Conservation (phyloP, 2,329 filamentous ascomycete species). For the Trichocomaceae sp. region DNA sequence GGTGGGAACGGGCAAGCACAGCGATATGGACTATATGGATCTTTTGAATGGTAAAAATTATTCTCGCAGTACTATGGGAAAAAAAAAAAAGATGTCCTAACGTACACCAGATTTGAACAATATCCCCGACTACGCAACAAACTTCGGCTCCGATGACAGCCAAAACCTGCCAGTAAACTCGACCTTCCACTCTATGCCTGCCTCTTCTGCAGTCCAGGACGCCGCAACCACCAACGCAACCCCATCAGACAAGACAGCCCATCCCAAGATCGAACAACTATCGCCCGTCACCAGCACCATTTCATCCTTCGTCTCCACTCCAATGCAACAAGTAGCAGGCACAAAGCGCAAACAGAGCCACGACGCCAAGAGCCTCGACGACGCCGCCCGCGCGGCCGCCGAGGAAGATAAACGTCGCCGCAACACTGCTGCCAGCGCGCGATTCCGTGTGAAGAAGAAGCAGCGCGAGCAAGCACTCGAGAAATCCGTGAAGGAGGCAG, state of each 20-base stretch:
- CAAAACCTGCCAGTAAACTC: slow-evolving; percentile 13
- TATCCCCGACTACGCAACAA: slow-evolving; percentile 26
- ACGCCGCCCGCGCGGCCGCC: slow-evolving; percentile 64
- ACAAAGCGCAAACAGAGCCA: slow-evolving; percentile 33
- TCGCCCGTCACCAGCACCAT: slow-evolving; percentile 15
- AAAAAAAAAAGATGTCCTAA: no score
- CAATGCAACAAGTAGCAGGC: slow-evolving; percentile 17
- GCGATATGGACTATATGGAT: slow-evolving; percentile 36
- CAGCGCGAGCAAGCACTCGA: slow-evolving; percentile 83
- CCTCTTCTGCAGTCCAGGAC: slow-evolving; percentile 11
- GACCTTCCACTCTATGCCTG: slow-evolving; percentile 6
- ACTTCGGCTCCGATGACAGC: slow-evolving; percentile 23
- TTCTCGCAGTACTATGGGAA: no score
- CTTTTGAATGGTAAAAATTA: slow-evolving; percentile 35
- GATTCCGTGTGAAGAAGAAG: slow-evolving; percentile 94
- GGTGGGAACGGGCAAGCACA: slow-evolving; percentile 18
- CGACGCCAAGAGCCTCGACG: slow-evolving; percentile 54
- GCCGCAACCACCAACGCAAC: slow-evolving; percentile 14
- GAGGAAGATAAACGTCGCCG: slow-evolving; percentile 86
- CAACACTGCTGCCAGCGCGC: slow-evolving; percentile 81
- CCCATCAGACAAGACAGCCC: neutral
- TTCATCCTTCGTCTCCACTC: slow-evolving; percentile 12
- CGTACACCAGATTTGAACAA: slow-evolving; percentile 27
- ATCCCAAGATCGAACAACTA: slow-evolving; percentile 10
- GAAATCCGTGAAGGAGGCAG: slow-evolving; percentile 73